Conservation (phyloP, 192 early-diverging fungal genomes). For the Gryganskiella cystojenkinii region DNA sequence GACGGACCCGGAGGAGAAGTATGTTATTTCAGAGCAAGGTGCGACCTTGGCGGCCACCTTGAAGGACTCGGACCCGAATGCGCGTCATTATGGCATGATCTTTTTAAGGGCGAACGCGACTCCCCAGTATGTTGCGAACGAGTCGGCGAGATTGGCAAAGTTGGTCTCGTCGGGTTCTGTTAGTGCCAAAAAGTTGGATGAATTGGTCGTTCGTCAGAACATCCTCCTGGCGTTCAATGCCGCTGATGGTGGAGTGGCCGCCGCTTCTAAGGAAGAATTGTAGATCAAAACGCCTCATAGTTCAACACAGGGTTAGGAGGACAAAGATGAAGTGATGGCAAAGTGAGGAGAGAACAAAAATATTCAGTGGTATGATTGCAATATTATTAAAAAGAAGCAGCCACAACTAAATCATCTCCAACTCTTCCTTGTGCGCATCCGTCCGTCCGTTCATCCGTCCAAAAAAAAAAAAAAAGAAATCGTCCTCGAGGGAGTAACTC, state of each 20-base stretch:
- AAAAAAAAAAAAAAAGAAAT: too few relatives aligned
- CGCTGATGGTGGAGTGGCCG: too few relatives aligned
- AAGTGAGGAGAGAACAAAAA: not conserved
- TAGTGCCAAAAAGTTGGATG: constrained; percentile 76
- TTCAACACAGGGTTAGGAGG: not conserved
- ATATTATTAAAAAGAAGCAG: too few relatives aligned
- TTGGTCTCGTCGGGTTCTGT: constrained; percentile 73
- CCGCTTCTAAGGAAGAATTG: constrained; percentile 12
- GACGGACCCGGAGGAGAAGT: constrained; percentile 47
- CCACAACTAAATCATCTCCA: too few relatives aligned
- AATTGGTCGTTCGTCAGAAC: constrained; percentile 84
- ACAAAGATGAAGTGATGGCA: too few relatives aligned
- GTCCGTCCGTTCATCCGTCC: too few relatives aligned
- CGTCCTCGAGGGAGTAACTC: too few relatives aligned
- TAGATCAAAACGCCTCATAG: constrained; percentile 1
- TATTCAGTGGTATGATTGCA: too few relatives aligned
- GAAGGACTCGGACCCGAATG: constrained; percentile 25
- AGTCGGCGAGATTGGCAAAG: constrained; percentile 79
- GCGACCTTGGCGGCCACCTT: constrained; percentile 52
- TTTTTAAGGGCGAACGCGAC: constrained; percentile 84
- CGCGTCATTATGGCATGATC: constrained; percentile 87
- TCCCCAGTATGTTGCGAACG: constrained; percentile 77
- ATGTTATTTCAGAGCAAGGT: constrained; percentile 58
- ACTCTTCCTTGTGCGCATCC: too few relatives aligned
- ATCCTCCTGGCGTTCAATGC: constrained; percentile 68